These are phyloP conservation scores for Fomitopsis pulvina DNA, from an alignment of 768 basidiomycete species.

Conservation along the genomic window DNA sequence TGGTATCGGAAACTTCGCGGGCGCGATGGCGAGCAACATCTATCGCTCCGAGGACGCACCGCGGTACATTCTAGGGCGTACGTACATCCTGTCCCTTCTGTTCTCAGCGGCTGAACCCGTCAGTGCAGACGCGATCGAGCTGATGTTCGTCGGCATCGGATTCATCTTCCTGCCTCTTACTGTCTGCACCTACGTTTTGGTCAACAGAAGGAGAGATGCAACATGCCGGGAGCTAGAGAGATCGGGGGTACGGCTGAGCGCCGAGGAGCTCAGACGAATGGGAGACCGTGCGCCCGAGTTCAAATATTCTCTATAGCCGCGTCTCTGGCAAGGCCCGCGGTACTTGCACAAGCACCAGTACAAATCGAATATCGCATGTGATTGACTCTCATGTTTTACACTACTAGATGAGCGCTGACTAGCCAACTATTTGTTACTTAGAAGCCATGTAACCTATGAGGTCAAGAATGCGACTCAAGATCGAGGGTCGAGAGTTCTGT, in stretches of 20 bases:
- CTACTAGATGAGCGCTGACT: no score
- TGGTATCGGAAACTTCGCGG: slow-evolving; percentile 59
- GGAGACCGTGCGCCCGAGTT: slow-evolving; percentile 63
- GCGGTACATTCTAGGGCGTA: slow-evolving; percentile 57
- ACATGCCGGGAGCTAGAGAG: slow-evolving; percentile 24
- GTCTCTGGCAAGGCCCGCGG: no score
- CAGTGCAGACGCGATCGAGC: slow-evolving; percentile 46
- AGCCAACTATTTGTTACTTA: no score
- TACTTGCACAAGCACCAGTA: no score
- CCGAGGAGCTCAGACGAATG: slow-evolving; percentile 29
- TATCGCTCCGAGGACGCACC: slow-evolving; percentile 55
- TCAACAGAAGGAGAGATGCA: slow-evolving; percentile 50
- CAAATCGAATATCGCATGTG: no score
- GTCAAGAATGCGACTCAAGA: no score
- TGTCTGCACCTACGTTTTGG: slow-evolving; percentile 42
- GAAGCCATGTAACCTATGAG: no score
- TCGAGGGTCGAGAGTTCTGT: no score
- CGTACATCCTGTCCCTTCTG: slow-evolving; percentile 18
- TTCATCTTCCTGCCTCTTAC: slow-evolving; percentile 44
- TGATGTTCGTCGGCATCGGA: slow-evolving; percentile 66
- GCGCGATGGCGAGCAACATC: slow-evolving; percentile 58
- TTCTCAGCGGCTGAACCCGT: not conserved
- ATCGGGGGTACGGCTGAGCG: slow-evolving; percentile 14
- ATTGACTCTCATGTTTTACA: no score
- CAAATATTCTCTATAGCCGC: slow-evolving; percentile 33